Percentiles rank a stretch among this genome's conserved stretches.
Evolutionary conservation across 1,284 basidiomycete species (phyloP).

Genomic region (Gastroboletus turbinatus): DNA sequence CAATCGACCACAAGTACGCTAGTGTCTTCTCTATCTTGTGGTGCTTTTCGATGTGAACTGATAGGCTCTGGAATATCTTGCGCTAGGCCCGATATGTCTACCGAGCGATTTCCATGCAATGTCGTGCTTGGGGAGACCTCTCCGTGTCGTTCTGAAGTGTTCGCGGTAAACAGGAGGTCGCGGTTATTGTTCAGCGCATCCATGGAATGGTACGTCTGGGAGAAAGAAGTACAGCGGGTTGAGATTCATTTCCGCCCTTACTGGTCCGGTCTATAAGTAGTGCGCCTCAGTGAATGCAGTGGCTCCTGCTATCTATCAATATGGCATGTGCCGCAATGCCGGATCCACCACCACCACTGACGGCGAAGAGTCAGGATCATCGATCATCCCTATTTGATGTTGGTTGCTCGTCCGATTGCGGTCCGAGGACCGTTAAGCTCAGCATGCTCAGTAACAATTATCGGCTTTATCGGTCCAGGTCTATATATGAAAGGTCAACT

Average conservation of each 20-base stretch:
- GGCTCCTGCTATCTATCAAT: neutral
- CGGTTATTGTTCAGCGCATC: neutral
- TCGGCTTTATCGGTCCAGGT: neutral
- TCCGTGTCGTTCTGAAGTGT: neutral
- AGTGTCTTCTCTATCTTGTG: neutral
- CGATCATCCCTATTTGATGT: neutral
- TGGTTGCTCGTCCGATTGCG: neutral
- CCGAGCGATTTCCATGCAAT: neutral
- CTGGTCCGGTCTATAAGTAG: neutral
- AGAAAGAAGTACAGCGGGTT: neutral
- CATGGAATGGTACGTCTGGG: neutral
- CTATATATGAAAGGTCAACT: neutral
- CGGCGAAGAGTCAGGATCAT: neutral
- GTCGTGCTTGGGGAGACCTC: conserved; percentile 14
- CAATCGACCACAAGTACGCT: conserved; percentile 31
- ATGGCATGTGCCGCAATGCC: neutral
- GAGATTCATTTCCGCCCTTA: neutral
- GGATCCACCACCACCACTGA: too few species aligned
- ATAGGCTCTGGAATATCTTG: neutral
- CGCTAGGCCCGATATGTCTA: rapidly evolving
- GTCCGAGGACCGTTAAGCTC: neutral
- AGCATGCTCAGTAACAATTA: neutral
- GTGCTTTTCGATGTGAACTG: neutral
- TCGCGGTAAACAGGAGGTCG: neutral
- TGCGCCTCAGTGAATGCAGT: neutral